Base-by-base conservation (phyloP, 75 land plant genomes). In the Cupressus sempervirens region DNA sequence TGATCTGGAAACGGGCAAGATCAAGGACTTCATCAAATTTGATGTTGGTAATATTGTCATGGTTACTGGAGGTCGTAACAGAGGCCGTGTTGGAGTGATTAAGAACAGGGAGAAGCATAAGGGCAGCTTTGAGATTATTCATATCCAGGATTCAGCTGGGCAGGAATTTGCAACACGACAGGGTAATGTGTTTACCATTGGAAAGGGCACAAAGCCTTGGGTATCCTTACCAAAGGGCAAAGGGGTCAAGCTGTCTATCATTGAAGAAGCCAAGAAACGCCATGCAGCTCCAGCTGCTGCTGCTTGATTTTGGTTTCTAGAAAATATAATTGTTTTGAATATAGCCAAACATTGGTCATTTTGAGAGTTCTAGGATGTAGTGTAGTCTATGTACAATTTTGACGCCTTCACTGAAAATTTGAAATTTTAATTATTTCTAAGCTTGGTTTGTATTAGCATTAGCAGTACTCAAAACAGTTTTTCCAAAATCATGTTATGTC, bases 31-130 rank as follows among this genome's bases (percentile, higher is more conserved):
- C 89, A 95, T 96, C 90, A 96, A 96, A 90, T 96, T 96, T 89
- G 98, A 96, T 88, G 95, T 96, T 81, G 98, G 98, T 29, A 96
- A 95, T 90, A 89, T 95, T 81, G 95, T 93, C 46, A 96, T 96
- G 98, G 98, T 96, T 73, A 96, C 98, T 89, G 98, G 97, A 56
- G 98, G 98, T 67, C 92, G 97, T 26, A 96, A 96, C 92, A 93
- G 94, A 50, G 98, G 98, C 11, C 91, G 97, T 46, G 93, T 96
- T 85, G 98, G 98, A 65, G 88, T 94, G 3, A 91, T 96, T 80
- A 97, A 95, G 91, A 93, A 90, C 92, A 88, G 97, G 38, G 98
- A 95, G 87, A 96, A 96, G 93, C 97, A 96, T 84, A 96, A 96
- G 94, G 98, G 98, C 6, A 96, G 92, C 89, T 96, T 96, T 82